Base-by-base conservation (phyloP, 2,329 filamentous ascomycete genomes). In the Aspergillus sp. region DNA sequence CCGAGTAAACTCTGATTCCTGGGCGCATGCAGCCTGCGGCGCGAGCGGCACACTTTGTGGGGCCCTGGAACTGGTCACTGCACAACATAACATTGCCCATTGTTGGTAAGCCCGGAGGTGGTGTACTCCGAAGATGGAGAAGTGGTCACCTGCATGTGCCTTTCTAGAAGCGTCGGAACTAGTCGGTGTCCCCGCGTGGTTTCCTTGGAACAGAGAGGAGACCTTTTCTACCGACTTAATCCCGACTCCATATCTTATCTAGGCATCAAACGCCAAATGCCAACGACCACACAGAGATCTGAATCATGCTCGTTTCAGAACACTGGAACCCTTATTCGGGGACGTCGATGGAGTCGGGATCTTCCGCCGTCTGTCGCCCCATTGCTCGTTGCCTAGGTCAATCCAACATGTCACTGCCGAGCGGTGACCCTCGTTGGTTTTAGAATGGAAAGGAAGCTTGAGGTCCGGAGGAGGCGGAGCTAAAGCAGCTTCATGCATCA, bases 401-500 rank as follows among this genome's bases (percentile, higher is more conserved):
- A 29, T 11, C 7, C 40, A 21, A 3, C 38, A 41, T 42, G 14
- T 17, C 16, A 21, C 17, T 42, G 19, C 40, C 40, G 40, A 42
- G 40, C 5, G 34, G 16, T 38, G 16, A 11, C 14, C 11, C 14
- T 38, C 34, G 34, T 38, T 38, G 34, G 34, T 38, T 38, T 38
- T 38, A 38, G 11, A 38, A 38, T 7, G 34, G 14, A 43, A 47
- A n/a, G n/a, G n/a, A n/a, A n/a, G 43, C 42, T 25, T 19, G 29
- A 34, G 29, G 36, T 40, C 7, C 36, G n/a, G 10, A 47, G 19
- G 36, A 52, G 20, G 36, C 49, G 46, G 36, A 32, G 36, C 49
- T 47, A 52, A 49, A 19, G 49, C 44, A 52, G 45, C 45, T 47
- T 42, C 25, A 19, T 47, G 45, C 49, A 31, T 40, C 23, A 4